Evolutionary conservation across 768 basidiomycete genomes (phyloP).

Genomic region (Lactarius hengduanensis): DNA sequence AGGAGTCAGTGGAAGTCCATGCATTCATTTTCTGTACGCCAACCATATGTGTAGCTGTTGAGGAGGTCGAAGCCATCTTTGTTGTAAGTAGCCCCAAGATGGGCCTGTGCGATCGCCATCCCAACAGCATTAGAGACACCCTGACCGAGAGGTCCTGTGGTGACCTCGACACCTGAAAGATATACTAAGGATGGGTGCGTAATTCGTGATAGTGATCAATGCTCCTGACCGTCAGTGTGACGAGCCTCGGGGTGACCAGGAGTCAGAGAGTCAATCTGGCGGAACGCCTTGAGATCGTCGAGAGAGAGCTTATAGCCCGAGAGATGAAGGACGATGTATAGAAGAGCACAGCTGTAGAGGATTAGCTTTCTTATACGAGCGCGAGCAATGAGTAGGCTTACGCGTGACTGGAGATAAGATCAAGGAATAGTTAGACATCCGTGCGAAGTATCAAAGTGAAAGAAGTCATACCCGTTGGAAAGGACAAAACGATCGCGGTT

Average conservation of each 20-base stretch:
- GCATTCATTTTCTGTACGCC: conserved; percentile 19
- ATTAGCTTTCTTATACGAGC: background rate
- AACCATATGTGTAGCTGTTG: conserved; percentile 88
- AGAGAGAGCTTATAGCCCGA: conserved; percentile 88
- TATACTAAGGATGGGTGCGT: conserved; percentile 15
- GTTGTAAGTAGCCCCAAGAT: conserved; percentile 88
- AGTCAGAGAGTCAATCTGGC: conserved; percentile 85
- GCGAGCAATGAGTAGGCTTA: conserved; percentile 42
- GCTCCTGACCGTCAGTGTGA: conserved; percentile 56
- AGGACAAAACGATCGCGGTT: conserved; percentile 97
- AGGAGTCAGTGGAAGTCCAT: conserved; percentile 13
- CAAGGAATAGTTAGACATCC: conserved; percentile 19
- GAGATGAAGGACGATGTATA: conserved; percentile 90
- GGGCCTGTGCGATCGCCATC: conserved; percentile 89
- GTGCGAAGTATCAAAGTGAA: background rate
- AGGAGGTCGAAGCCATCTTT: conserved; percentile 78
- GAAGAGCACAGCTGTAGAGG: conserved; percentile 74
- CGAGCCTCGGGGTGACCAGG: conserved; percentile 89
- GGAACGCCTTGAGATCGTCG: conserved; percentile 92
- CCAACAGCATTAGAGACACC: conserved; percentile 93
- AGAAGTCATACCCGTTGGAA: conserved; percentile 76
- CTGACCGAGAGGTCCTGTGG: conserved; percentile 95
- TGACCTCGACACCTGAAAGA: conserved; percentile 72
- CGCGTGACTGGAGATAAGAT: conserved; percentile 58
- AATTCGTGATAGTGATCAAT: conserved; percentile 9